phyloP scores from a whole-genome alignment of 768 basidiomycete species.

The Fomitopsis serialis region DNA sequence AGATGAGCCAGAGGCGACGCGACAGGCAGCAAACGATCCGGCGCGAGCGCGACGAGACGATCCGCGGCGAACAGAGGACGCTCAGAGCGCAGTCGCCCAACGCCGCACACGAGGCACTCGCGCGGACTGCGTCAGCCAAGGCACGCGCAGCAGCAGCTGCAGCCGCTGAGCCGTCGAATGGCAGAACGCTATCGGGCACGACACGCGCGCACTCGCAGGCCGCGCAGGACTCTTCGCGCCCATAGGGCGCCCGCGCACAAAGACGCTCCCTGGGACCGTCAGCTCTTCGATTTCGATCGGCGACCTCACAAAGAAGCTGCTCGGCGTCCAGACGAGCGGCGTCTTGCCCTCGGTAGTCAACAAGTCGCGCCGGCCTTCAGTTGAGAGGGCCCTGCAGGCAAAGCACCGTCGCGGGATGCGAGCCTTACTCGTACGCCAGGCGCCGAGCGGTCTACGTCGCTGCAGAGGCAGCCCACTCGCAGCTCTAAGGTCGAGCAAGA shows the following conservation, averaged over 20 bases:
- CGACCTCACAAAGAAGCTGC: slow-evolving; percentile 54
- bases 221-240: slow-evolving; percentile 5
- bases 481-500: slow-evolving; percentile 14
- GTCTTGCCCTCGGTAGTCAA: slow-evolving; percentile 2
- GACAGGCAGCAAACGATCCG: slow-evolving; percentile 40
- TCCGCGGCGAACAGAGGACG: slow-evolving; percentile 6
- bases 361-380: slow-evolving; percentile 11
- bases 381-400: background rate
- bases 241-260: slow-evolving; percentile 34
- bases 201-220: background rate
- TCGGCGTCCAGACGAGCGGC: slow-evolving; percentile 37
- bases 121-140: slow-evolving; percentile 4
- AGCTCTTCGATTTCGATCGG: slow-evolving; percentile 43
- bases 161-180: slow-evolving; percentile 18
- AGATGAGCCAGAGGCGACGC: slow-evolving; percentile 52
- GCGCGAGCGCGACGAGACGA: slow-evolving; percentile 31
- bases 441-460: slow-evolving; percentile 1
- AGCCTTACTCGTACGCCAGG: background rate
- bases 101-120: slow-evolving; percentile 6
- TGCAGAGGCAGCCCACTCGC: slow-evolving; percentile 15
- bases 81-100: background rate
- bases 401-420: background rate
- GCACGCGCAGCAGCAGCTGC: slow-evolving; percentile 12
- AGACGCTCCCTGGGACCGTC: slow-evolving; percentile 37
- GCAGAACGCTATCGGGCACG: slow-evolving; percentile 5